These are phyloP conservation scores for Hyaloscypha variabilis DNA, from an alignment of 495 filamentous ascomycete genomes.

Conservation along the genomic window DNA sequence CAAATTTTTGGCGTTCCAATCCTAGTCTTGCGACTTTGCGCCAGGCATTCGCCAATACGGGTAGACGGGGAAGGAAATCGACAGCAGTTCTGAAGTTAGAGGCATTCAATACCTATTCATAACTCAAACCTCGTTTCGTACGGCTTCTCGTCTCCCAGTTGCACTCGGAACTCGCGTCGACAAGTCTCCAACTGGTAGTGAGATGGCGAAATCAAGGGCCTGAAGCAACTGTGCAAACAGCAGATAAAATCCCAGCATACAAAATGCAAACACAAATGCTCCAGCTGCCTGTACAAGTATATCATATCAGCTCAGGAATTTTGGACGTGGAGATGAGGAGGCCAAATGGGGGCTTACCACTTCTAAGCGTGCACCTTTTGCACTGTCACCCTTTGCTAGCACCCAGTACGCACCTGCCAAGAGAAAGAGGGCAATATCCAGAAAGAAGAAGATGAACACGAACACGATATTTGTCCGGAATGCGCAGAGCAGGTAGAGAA, in stretches of 20 bases:
- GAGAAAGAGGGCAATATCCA: conserved; percentile 42
- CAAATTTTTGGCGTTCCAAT: no score
- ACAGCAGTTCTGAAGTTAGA: no score
- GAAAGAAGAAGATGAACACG: conserved; percentile 62
- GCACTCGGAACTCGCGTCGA: background rate
- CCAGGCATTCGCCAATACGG: no score
- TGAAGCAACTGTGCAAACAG: conserved; percentile 62
- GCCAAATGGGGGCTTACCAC: conserved; percentile 1
- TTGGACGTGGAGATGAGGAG: background rate
- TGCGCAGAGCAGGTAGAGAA: conserved; percentile 66
- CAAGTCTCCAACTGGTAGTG: conserved; percentile 59
- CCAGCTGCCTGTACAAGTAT: conserved; percentile 8
- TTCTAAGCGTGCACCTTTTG: background rate
- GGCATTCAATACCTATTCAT: no score
- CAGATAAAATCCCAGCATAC: conserved; percentile 62
- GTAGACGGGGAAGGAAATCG: no score
- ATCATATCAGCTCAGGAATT: no score
- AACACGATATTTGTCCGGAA: conserved; percentile 69
- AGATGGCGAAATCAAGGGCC: conserved; percentile 57
- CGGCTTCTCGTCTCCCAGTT: background rate
- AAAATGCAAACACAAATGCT: conserved; percentile 50
- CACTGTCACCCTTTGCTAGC: conserved; percentile 2
- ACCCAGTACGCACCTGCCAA: background rate
- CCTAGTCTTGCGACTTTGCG: no score
- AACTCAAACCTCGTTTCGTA: no score